These are phyloP conservation scores for Macadamia tetraphylla DNA, from an alignment of 164 flowering plant genomes.

Conservation along the genomic window DNA sequence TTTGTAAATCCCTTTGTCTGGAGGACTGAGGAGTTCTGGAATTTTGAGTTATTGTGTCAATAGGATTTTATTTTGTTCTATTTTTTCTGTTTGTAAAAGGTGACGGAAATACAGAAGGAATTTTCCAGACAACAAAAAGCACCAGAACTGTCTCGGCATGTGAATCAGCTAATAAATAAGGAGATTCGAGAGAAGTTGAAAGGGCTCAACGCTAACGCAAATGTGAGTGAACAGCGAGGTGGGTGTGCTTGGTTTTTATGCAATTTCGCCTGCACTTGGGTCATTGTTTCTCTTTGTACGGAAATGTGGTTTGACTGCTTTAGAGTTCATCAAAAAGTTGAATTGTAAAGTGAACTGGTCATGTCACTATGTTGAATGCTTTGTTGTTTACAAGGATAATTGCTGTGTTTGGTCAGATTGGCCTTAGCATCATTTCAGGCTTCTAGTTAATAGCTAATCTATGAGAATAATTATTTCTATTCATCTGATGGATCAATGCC, in stretches of 20 bases:
- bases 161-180: conserved; percentile 57
- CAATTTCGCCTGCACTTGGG: neutral
- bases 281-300: neutral
- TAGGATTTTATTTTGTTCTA: neutral
- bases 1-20: too few relatives aligned
- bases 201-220: conserved; percentile 37
- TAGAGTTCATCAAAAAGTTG: neutral
- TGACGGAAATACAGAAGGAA: conserved; percentile 39
- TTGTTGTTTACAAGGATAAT: neutral
- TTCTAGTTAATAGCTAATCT: too few relatives aligned
- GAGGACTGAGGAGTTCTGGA: neutral
- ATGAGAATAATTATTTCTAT: too few relatives aligned
- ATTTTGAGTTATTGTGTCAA: neutral
- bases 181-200: conserved; percentile 57
- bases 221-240: conserved; percentile 59
- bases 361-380: neutral
- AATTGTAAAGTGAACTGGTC: neutral
- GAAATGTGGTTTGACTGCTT: conserved; percentile 1
- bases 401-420: too few relatives aligned
- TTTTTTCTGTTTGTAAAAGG: conserved; percentile 30
- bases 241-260: conserved; percentile 15
- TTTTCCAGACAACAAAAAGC: conserved; percentile 23
- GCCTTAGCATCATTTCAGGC: too few relatives aligned
- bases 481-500: too few relatives aligned
- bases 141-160: conserved; percentile 32